These are phyloP conservation scores for Clonostachys solani DNA, from an alignment of 2,329 filamentous ascomycete species.

Conservation along the genomic window DNA sequence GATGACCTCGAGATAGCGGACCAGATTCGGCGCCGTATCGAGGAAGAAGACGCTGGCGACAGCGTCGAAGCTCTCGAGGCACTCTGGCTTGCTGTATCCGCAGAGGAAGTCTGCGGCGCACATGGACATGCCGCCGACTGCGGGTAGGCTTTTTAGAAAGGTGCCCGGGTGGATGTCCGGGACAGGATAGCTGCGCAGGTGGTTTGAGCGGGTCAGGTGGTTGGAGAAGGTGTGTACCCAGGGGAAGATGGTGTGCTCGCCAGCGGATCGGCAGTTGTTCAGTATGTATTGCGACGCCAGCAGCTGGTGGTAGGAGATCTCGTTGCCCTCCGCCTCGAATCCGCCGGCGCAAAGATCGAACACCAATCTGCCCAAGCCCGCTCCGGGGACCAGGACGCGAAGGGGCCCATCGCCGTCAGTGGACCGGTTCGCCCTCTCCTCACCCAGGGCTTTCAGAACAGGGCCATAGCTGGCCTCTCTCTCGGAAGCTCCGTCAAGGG, in stretches of 20 bases:
- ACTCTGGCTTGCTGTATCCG: constrained; percentile 66
- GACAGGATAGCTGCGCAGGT: constrained; percentile 68
- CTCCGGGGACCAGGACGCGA: constrained; percentile 77
- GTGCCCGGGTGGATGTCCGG: constrained; percentile 76
- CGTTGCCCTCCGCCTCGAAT: constrained; percentile 79
- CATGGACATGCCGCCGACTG: constrained; percentile 75
- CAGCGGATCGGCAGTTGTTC: constrained; percentile 57
- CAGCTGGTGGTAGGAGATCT: constrained; percentile 97
- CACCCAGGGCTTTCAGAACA: constrained; percentile 61
- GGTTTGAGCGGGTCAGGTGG: constrained; percentile 66
- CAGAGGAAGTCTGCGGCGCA: constrained; percentile 88
- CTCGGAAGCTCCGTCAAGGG: constrained; percentile 69
- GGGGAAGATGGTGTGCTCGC: constrained; percentile 72
- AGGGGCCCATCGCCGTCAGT: not conserved
- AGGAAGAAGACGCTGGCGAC: constrained; percentile 94
- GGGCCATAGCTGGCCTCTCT: constrained; percentile 74
- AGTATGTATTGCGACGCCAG: constrained; percentile 76
- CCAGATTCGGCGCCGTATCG: constrained; percentile 90
- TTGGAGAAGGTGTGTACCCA: constrained; percentile 91
- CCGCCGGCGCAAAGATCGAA: constrained; percentile 78
- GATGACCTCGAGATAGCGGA: constrained; percentile 85
- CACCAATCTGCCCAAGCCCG: constrained; percentile 82
- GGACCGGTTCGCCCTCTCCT: constrained; percentile 30
- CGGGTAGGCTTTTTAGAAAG: constrained; percentile 33
- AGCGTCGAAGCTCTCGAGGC: constrained; percentile 66